Evolutionary conservation across 2,329 filamentous ascomycete genomes (phyloP), one percentile per base, ranked within the genome.

Genomic region (Cladosporium sp.): DNA sequence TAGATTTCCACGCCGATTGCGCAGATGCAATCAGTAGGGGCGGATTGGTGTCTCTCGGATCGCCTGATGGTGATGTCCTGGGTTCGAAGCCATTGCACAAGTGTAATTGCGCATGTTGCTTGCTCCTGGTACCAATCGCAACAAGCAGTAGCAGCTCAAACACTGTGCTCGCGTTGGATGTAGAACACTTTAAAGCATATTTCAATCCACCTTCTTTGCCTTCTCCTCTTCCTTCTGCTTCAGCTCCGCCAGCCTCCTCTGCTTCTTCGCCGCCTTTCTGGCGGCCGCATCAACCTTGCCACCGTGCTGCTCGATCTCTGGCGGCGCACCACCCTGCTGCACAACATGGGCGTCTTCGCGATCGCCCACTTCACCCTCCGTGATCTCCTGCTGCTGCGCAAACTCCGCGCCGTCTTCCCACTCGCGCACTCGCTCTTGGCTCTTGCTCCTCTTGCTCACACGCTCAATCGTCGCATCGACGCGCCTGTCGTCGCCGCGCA

Each of bases 181-280:
- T 58, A 58, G 12, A 58, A 36, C 21, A 11, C 12, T 24, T 41
- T 44, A 26, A 34, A 58, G 24, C 32, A 41, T 47, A 58, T 24
- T 38, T 41, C 55, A 58, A 28, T 58, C 55, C 7, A 41, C 32
- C 32, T 38, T 58, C 28, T 21, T 64, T 1, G 44, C 36, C 51
- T 66, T 66, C 57, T 41, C 55, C 64, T 60, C 73, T 47, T 69
- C 71, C 73, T 77, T 78, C 74, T 83, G 77, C 59, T 80, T 80
- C 71, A 64, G 15, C 36, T 64, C 34, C 26, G 51, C 61, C 14
- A 80, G 77, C 65, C 79, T 78, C 72, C 82, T 80, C 72, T 83
- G 81, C 74, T 85, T 86, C 81, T 88, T 88, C 67, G 79, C 80
- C 69, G 79, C 79, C 76, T 84, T 87, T 68, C 84, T 79, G 64